Evolutionary conservation across 2,329 filamentous ascomycete species (phyloP).

Genomic region (Epichloe bromicola): DNA sequence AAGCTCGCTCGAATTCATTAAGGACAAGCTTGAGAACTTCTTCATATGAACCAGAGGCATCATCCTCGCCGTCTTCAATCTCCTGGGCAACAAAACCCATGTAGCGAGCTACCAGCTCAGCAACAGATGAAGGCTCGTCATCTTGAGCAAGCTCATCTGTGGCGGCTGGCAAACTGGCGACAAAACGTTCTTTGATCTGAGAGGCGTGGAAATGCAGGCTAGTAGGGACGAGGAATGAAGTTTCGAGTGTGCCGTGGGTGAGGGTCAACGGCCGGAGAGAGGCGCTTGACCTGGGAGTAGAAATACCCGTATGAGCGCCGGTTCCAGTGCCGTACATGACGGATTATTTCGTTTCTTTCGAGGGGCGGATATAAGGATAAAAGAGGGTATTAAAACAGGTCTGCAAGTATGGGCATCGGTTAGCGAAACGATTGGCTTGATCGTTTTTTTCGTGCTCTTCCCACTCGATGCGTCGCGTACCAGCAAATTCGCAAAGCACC

Average conservation of each 20-base stretch:
- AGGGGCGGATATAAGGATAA: background rate
- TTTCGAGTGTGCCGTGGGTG: slow-evolving; percentile 87
- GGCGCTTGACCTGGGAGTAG: slow-evolving; percentile 85
- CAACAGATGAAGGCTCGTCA: slow-evolving; percentile 93
- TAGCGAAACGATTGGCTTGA: background rate
- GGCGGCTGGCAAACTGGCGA: slow-evolving; percentile 69
- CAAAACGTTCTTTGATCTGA: slow-evolving; percentile 85
- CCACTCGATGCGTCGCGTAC: background rate
- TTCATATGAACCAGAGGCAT: slow-evolving; percentile 74
- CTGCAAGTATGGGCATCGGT: slow-evolving; percentile 4
- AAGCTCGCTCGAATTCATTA: slow-evolving; percentile 93
- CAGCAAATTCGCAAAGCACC: background rate
- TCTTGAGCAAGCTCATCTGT: slow-evolving; percentile 97
- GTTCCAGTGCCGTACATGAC: slow-evolving; percentile 78
- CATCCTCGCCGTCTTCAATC: slow-evolving; percentile 86
- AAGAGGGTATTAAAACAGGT: slow-evolving; percentile 30
- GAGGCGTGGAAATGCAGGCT: slow-evolving; percentile 92
- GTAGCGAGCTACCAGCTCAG: slow-evolving; percentile 87
- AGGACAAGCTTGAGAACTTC: slow-evolving; percentile 86
- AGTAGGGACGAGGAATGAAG: slow-evolving; percentile 90
- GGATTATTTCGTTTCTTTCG: slow-evolving; percentile 8
- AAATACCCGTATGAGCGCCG: slow-evolving; percentile 88
- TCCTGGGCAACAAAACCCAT: slow-evolving; percentile 80
- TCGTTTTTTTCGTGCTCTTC: background rate
- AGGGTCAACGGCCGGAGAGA: slow-evolving; percentile 86